Percentiles rank a stretch among this genome's conserved stretches.
Conservation (phyloP, 768 basidiomycete species). For the Tremella mesenterica region DNA sequence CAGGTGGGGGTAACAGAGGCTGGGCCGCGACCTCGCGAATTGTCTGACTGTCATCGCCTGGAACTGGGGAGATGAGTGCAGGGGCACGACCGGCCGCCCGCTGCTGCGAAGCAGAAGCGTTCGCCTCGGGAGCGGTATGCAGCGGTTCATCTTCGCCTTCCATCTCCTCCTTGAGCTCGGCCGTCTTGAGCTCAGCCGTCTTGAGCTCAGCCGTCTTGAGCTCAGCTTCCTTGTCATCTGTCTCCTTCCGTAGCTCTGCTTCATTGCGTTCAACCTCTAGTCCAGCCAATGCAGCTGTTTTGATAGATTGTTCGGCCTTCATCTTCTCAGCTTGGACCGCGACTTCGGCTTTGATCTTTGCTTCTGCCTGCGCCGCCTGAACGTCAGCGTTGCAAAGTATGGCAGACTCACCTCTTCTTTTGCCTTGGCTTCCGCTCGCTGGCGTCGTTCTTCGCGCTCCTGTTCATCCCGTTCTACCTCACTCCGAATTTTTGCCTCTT, state of each 20-base stretch:
- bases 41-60: too few species aligned
- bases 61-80: too few species aligned
- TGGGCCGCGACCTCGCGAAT: constrained; percentile 20
- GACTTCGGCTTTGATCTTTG: constrained; percentile 20
- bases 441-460: constrained; percentile 47
- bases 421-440: constrained; percentile 29
- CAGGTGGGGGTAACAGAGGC: constrained; percentile 23
- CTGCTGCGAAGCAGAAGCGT: too few species aligned
- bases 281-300: constrained; percentile 36
- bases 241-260: constrained; percentile 1
- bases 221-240: constrained; percentile 1
- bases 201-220: constrained; percentile 2
- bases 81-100: too few species aligned
- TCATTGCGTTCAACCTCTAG: constrained; percentile 7
- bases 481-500: constrained; percentile 36
- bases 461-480: too few species aligned
- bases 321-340: constrained; percentile 21
- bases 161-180: constrained; percentile 17
- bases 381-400: constrained; percentile 35
- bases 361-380: constrained; percentile 18
- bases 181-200: constrained; percentile 17
- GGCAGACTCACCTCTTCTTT: constrained; percentile 55
- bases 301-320: constrained; percentile 18
- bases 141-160: constrained; percentile 22
- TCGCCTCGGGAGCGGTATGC: constrained; percentile 10